Evolutionary conservation across 2,329 filamentous ascomycete species (phyloP), one percentile per base, ranked within the genome.

Genomic region (Microdochium trichocladiopsis): DNA sequence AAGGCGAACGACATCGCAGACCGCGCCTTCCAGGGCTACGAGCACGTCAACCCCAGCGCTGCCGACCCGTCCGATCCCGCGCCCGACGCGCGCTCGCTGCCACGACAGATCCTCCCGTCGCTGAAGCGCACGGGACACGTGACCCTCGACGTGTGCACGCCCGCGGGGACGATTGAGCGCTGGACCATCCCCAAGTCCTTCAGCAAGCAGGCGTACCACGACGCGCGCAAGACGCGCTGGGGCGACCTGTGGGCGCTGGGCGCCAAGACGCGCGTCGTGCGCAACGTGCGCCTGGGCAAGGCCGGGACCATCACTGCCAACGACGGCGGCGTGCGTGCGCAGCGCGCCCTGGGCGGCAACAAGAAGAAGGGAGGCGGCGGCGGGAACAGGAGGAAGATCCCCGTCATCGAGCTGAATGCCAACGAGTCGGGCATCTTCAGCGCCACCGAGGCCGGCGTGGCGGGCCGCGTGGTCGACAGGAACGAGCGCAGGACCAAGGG

Each of bases 221-320:
- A 97, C 65, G 94, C 94, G 33, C 84, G 94, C 56, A 99, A 99
- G 72, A 81, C 87, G 1, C 74, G 73, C 51, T 97, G 93, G 94
- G 94, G 94, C 37, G 94, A 97, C 66, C 75, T 97, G 10, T 99
- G 94, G 94, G 91, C 93, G 1, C 76, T 97, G 0, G 94, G 94
- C 0, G 93, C 92, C 22, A 97, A 97, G 77, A 95, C 90, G 0
- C 79, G 90, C 12, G 79, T 87, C 3, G 64, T 69, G 2, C 75
- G 88, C 48, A 75, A 72, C 14, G 71, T 88, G 45, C 80, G 84
- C 8, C 69, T 87, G 2, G 88, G 88, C 50, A 67, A 64, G 56
- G 66, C 61, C 23, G 70, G 65, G 31, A 59, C 57, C 14, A 64
- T 59, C 5, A 62, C 65, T 0, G 41, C 22, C 41, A 69, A 75